Percentiles rank a stretch among this genome's conserved stretches.
Conservation (phyloP, 116 monocot genomes). For the Dioscorea cayenensis region DNA sequence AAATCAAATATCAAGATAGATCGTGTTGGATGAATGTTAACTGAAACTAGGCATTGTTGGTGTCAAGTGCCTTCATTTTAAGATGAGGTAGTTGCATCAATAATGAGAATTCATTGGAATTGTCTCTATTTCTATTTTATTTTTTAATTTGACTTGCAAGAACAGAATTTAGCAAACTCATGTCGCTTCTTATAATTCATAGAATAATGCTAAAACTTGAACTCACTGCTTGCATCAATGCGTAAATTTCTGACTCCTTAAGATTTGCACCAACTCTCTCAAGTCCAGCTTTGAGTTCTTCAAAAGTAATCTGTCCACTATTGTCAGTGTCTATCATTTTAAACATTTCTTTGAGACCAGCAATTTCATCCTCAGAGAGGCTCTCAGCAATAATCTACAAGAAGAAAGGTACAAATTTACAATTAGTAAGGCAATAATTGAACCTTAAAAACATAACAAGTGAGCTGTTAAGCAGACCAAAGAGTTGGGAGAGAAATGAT, state of each 20-base stretch:
- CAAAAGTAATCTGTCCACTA: slow-evolving; percentile 77
- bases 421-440: not conserved
- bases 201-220: not conserved
- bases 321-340: slow-evolving; percentile 81
- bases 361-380: slow-evolving; percentile 84
- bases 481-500: too few species aligned
- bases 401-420: not conserved
- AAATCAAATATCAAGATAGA: too few species aligned
- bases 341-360: slow-evolving; percentile 84
- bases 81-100: too few species aligned
- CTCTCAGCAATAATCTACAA: slow-evolving; percentile 77
- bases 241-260: slow-evolving; percentile 72
- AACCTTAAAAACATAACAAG: not conserved
- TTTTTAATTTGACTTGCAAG: too few species aligned
- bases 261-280: slow-evolving; percentile 67
- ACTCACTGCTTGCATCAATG: slow-evolving; percentile 77
- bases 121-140: too few species aligned
- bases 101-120: too few species aligned
- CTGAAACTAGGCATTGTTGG: too few species aligned
- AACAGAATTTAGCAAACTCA: too few species aligned
- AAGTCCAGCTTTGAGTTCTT: slow-evolving; percentile 77
- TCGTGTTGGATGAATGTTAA: too few species aligned
- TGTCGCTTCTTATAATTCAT: too few species aligned
- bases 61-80: too few species aligned
- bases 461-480: not conserved